A percentile compares a stretch with the other conserved stretches of the same genome.
phyloP scores from a whole-genome alignment of 768 basidiomycete species.

The Boletus reticuloceps region DNA sequence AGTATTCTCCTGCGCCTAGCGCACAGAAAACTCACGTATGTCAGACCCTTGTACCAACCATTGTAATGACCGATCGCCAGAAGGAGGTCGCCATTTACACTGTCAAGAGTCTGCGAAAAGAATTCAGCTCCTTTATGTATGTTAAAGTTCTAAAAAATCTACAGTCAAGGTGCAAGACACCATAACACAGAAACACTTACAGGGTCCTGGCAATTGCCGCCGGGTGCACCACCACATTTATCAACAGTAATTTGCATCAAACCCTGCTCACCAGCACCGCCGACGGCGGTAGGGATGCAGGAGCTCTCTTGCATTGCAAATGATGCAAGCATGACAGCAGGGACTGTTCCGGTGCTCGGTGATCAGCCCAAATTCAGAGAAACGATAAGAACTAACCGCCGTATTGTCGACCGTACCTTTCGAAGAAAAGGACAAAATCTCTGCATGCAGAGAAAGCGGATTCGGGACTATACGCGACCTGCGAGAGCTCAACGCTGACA shows the following conservation, averaged over 20 bases:
- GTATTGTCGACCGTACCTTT: constrained; percentile 51
- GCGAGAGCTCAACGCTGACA: constrained; percentile 42
- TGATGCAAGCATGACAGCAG: constrained; percentile 75
- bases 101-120: constrained; percentile 50
- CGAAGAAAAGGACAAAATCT: constrained; percentile 51
- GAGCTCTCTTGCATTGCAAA: constrained; percentile 87
- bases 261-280: constrained; percentile 80
- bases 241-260: constrained; percentile 83
- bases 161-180: not conserved
- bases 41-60: constrained; percentile 64
- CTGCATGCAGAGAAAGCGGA: constrained; percentile 61
- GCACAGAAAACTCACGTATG: constrained; percentile 41
- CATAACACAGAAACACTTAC: constrained; percentile 20
- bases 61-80: constrained; percentile 70
- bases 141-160: constrained; percentile 57
- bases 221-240: constrained; percentile 63
- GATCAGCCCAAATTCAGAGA: not conserved
- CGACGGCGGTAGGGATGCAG: constrained; percentile 65
- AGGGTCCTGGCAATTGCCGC: constrained; percentile 40
- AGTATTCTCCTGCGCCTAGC: not conserved
- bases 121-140: constrained; percentile 62
- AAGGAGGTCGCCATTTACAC: constrained; percentile 47
- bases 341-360: constrained; percentile 39
- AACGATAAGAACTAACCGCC: constrained; percentile 32
- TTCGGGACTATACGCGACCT: constrained; percentile 45